phyloP scores from a whole-genome alignment of 495 filamentous ascomycete genomes.

The Cladorrhinum samala region DNA sequence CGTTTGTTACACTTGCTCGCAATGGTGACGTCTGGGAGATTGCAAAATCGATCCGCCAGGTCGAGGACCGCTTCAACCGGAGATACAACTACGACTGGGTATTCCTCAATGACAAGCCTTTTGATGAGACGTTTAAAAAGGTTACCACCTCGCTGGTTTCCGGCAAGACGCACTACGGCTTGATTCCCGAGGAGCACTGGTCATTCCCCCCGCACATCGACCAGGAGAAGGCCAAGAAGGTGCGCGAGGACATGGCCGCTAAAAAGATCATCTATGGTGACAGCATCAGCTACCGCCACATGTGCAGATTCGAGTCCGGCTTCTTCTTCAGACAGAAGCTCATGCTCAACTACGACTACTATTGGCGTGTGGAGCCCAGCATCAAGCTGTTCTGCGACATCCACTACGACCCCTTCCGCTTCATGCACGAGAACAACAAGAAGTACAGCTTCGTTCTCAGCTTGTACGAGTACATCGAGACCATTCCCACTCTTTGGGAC shows the following conservation, averaged over 20 bases:
- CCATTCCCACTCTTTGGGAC: constrained; percentile 93
- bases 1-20: constrained; percentile 90
- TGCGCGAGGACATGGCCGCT: constrained; percentile 76
- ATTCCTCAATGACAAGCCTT: constrained; percentile 92
- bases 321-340: constrained; percentile 86
- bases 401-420: constrained; percentile 76
- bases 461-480: constrained; percentile 91
- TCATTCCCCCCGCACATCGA: constrained; percentile 84
- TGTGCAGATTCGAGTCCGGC: constrained; percentile 90
- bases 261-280: constrained; percentile 93
- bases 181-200: constrained; percentile 81
- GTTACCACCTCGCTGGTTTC: constrained; percentile 85
- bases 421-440: constrained; percentile 82
- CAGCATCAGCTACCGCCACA: constrained; percentile 84
- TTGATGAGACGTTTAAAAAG: constrained; percentile 87
- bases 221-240: constrained; percentile 72
- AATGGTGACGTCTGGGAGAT: constrained; percentile 96
- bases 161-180: constrained; percentile 81
- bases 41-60: constrained; percentile 82
- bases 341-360: constrained; percentile 82
- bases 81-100: constrained; percentile 99
- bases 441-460: constrained; percentile 88
- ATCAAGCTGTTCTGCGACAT: constrained; percentile 85
- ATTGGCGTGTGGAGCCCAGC: constrained; percentile 89
- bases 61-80: constrained; percentile 96